phyloP scores from a whole-genome alignment of 192 early-diverging fungal species.

The Kickxella alabastrina region DNA sequence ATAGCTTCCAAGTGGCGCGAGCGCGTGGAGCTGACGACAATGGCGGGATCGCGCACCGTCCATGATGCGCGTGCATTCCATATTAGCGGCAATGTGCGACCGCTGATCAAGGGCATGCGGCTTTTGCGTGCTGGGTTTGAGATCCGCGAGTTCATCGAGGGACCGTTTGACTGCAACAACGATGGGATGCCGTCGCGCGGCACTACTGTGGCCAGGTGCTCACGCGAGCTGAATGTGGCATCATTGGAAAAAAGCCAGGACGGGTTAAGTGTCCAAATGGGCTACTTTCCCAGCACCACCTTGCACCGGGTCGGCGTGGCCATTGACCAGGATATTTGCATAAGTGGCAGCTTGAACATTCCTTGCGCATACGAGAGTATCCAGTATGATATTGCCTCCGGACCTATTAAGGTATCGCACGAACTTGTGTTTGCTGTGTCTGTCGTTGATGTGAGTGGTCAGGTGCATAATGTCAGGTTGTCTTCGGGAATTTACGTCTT shows the following conservation, averaged over 20 bases:
- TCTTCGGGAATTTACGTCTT: constrained; percentile 35
- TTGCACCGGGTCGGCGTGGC: constrained; percentile 19
- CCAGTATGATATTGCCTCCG: constrained; percentile 37
- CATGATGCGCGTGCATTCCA: constrained; percentile 20
- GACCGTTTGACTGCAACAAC: constrained; percentile 18
- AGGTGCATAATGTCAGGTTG: constrained; percentile 43
- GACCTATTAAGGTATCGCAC: constrained; percentile 37
- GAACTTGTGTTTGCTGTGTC: constrained; percentile 31
- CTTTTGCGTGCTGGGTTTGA: constrained; percentile 42
- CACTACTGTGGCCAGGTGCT: constrained; percentile 7
- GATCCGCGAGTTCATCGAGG: constrained; percentile 30
- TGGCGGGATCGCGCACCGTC: constrained; percentile 25
- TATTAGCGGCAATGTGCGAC: constrained; percentile 29
- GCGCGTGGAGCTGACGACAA: constrained; percentile 36
- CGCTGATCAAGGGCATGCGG: constrained; percentile 40
- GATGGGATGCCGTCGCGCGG: constrained; percentile 18
- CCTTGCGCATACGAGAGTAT: constrained; percentile 26
- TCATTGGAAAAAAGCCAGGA: background rate
- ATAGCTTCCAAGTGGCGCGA: constrained; percentile 34
- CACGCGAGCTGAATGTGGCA: constrained; percentile 14
- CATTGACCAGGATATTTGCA: constrained; percentile 45
- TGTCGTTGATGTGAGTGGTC: constrained; percentile 33
- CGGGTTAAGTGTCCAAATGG: constrained; percentile 10
- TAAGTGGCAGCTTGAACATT: constrained; percentile 16
- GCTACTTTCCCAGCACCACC: constrained; percentile 12